Evolutionary conservation across 2,329 filamentous ascomycete genomes (phyloP).

Genomic region (Dothidotthia symphoricarpi): DNA sequence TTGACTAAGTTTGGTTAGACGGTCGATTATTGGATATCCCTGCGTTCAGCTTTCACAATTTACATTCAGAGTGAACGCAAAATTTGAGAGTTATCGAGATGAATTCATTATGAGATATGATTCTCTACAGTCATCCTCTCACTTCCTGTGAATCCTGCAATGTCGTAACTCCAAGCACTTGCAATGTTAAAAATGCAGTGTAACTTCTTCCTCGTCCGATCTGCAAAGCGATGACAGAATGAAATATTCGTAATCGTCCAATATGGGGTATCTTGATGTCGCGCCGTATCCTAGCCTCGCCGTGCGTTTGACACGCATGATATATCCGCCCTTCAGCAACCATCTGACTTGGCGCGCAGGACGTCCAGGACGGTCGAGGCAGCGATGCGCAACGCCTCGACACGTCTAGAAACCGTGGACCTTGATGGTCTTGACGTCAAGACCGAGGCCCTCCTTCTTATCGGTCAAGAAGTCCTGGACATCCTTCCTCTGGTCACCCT

Average conservation of each 20-base stretch:
- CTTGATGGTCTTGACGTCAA: slow-evolving; percentile 97
- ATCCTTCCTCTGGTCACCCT: slow-evolving; percentile 98
- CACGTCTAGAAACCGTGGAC: slow-evolving; percentile 49
- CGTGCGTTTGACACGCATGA: slow-evolving; percentile 2
- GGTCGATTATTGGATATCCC: slow-evolving; percentile 4
- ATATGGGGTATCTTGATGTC: slow-evolving; percentile 20
- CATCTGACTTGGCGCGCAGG: background rate
- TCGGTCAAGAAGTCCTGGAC: slow-evolving; percentile 95
- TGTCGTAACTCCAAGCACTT: slow-evolving; percentile 1
- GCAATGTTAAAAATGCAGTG: slow-evolving; percentile 2
- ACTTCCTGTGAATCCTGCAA: background rate
- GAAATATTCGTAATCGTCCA: slow-evolving; percentile 18
- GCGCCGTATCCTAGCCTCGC: slow-evolving; percentile 18
- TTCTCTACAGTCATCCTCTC: background rate
- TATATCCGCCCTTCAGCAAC: no score
- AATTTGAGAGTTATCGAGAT: background rate
- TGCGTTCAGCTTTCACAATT: background rate
- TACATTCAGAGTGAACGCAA: background rate
- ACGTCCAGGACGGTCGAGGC: background rate
- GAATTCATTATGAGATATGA: background rate
- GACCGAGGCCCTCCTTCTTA: slow-evolving; percentile 89
- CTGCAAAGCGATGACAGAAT: slow-evolving; percentile 18
- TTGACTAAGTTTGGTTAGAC: slow-evolving; percentile 14
- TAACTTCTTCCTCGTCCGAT: slow-evolving; percentile 6
- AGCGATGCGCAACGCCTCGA: background rate